Evolutionary conservation across 495 filamentous ascomycete species (phyloP).

Genomic region (Neurospora sp.): DNA sequence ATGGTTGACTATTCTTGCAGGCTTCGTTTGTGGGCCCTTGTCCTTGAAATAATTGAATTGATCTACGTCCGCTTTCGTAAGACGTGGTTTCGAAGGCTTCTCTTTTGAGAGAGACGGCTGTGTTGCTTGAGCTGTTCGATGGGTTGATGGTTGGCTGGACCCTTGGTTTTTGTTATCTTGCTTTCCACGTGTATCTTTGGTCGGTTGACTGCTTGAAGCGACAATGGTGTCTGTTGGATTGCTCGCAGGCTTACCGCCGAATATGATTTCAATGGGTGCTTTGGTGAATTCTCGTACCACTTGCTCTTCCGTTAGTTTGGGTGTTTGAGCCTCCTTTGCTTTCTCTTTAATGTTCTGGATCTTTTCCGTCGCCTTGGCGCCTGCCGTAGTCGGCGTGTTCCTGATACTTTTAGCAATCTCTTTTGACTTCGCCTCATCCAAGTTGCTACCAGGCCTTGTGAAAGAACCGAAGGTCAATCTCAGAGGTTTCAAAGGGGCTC

Average conservation of each 20-base stretch:
- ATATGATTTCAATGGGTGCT: neutral
- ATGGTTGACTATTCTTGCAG: no score
- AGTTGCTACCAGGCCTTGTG: neutral
- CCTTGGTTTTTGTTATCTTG: neutral
- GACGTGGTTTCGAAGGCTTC: neutral
- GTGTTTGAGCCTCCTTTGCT: neutral
- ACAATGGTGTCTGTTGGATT: neutral
- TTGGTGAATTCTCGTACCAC: neutral
- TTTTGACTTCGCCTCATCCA: neutral
- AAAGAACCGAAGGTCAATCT: no score
- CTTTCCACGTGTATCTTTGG: neutral
- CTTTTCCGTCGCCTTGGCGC: neutral
- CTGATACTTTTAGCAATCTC: slow-evolving; percentile 1
- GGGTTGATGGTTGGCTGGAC: neutral
- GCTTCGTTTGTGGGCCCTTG: neutral
- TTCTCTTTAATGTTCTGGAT: neutral
- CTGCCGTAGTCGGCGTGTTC: neutral
- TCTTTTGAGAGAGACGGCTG: neutral
- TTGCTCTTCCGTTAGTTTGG: neutral
- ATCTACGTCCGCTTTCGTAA: neutral
- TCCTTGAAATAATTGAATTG: neutral
- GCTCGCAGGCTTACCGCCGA: neutral
- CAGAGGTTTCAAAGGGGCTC: neutral
- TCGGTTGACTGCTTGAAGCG: neutral
- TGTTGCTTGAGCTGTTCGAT: neutral